Conservation (phyloP, 257 asterid species). For the Scutellaria minor region DNA sequence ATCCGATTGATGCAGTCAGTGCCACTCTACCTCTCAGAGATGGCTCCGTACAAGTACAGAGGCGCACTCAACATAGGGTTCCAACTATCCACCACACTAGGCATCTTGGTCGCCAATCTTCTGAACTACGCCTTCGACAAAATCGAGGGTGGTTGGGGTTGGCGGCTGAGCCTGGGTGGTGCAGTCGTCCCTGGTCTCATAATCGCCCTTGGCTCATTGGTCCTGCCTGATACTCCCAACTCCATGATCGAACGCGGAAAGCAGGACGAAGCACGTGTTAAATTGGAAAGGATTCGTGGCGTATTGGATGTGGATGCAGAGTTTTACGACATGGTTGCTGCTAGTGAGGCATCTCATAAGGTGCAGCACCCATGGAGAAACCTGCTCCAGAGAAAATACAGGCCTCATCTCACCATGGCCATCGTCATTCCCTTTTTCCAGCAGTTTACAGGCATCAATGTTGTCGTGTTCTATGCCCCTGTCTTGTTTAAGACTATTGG, state of each 20-base stretch:
- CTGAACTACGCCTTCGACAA: conserved; percentile 50
- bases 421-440: conserved; percentile 72
- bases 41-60: conserved; percentile 65
- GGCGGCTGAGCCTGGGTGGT: conserved; percentile 87
- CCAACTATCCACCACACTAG: conserved; percentile 53
- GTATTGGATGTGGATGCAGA: conserved; percentile 62
- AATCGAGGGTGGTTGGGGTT: conserved; percentile 60
- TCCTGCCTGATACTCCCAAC: conserved; percentile 90
- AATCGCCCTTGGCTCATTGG: conserved; percentile 65
- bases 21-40: conserved; percentile 60
- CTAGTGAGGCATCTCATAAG: conserved; percentile 65
- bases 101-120: conserved; percentile 50
- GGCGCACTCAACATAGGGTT: conserved; percentile 59
- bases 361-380: conserved; percentile 81
- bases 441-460: conserved; percentile 83
- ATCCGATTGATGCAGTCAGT: conserved; percentile 44
- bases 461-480: conserved; percentile 83
- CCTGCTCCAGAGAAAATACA: conserved; percentile 57
- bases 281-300: conserved; percentile 63
- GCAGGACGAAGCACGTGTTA: conserved; percentile 51
- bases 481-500: conserved; percentile 77
- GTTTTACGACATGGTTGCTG: conserved; percentile 66
- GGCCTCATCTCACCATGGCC: conserved; percentile 88
- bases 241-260: conserved; percentile 80
- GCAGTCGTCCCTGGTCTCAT: conserved; percentile 83